A percentile compares a stretch with the other conserved stretches of the same genome.
Evolutionary conservation across 345 rosid genomes (phyloP).

Genomic region (Eucalyptus regnans): DNA sequence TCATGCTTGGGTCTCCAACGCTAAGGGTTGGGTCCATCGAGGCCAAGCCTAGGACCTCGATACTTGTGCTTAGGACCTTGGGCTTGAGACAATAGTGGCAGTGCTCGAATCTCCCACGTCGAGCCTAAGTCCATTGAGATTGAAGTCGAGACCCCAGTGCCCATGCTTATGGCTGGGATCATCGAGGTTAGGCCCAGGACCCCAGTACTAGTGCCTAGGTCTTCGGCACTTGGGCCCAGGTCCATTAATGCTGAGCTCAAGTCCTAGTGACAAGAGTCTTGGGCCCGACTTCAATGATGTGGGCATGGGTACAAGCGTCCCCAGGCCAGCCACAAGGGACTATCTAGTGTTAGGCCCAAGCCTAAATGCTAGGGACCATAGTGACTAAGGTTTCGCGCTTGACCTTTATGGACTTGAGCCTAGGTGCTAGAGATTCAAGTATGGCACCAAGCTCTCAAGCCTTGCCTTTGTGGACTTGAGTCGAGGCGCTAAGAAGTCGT

Average conservation of each 20-base stretch:
- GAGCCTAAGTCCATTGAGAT: not conserved
- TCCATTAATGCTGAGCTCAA: not conserved
- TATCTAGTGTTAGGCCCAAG: not conserved
- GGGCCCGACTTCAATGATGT: not conserved
- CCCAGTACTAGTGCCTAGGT: not conserved
- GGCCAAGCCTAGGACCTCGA: not conserved
- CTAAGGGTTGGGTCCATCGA: not conserved
- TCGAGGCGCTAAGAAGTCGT: rapidly evolving
- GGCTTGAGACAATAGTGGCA: not conserved
- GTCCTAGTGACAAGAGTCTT: not conserved
- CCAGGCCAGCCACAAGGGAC: not conserved
- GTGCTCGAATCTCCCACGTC: not conserved
- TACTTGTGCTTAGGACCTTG: not conserved
- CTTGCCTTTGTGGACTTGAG: not conserved
- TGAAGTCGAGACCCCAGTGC: not conserved
- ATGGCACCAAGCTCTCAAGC: not conserved
- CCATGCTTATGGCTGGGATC: not conserved
- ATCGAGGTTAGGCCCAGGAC: not conserved
- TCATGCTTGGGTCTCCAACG: not conserved
- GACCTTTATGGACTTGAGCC: not conserved
- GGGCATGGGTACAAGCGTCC: not conserved
- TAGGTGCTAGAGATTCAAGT: not conserved
- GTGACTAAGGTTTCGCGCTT: rapidly evolving
- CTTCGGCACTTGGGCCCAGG: rapidly evolving
- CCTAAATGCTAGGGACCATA: not conserved